Base-by-base conservation (phyloP, 768 basidiomycete species). In the Mycena sanguinolenta region DNA sequence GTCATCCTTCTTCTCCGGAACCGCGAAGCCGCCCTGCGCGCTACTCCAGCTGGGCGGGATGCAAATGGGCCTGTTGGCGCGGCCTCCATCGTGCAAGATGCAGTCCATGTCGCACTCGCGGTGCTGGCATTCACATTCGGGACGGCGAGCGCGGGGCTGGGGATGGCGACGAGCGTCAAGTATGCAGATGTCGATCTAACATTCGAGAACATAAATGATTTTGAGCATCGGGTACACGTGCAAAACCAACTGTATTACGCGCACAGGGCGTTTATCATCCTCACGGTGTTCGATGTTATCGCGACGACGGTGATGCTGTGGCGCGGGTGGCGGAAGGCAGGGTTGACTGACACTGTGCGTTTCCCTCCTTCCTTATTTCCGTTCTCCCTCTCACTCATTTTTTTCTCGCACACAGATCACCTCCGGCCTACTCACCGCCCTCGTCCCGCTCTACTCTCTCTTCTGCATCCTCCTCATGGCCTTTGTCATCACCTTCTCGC, bases 401-500 rank as follows among this genome's bases (percentile, higher is more conserved):
- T 27, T 53, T 34, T 36, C 27, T 10, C 25, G 32, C 28, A 59
- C 2, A 1, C 49, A 74, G 73, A 60, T 71, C 30, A 68, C 61
- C 4, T 65, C 65, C 42, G 4, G 62, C 14, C n/a, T 71, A 52
- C 14, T 74, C 21, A 65, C 55, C 57, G 66, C 27, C 42, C 32
- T 74, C 34, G 63, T 53, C 19, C 73, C 73, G 10, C 21, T 74
- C 17, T 74, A 71, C 28, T 36, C 23, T 38, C 1, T 61, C 36
- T 28, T 65, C 25, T 34, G 55, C 52, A 30, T 74, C 4, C 25
- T 65, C 28, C 27, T 63, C 25, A 65, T 74, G 65, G 65, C 71
- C 49, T 74, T 74, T 67, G 42, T 62, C 4, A 71, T 74, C 64
- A 8, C 68, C 4, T 74, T 74, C 52, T 74, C 73, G 2, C 57